A percentile compares a stretch with the other conserved stretches of the same genome.
Conservation (phyloP, 441 rosid genomes). For the Jatropha podagrica region DNA sequence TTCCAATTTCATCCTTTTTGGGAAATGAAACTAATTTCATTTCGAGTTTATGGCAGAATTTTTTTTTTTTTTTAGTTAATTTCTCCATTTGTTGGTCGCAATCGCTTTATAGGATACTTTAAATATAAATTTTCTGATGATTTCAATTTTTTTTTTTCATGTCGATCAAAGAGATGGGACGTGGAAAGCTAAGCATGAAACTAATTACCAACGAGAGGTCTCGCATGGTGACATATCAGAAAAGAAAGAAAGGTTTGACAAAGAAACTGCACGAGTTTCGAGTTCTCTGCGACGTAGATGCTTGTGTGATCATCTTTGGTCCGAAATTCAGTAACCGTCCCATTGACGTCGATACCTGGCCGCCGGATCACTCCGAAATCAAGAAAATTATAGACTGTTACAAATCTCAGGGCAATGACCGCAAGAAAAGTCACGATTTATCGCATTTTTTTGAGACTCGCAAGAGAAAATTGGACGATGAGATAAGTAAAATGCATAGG, state of each 20-base stretch:
- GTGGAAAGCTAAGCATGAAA: conserved; percentile 22
- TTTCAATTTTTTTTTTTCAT: too few relatives aligned
- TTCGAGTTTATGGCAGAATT: too few relatives aligned
- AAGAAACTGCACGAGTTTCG: conserved; percentile 25
- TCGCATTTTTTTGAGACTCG: conserved; percentile 18
- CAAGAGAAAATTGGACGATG: conserved; percentile 19
- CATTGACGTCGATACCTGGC: conserved; percentile 16
- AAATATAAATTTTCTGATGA: too few relatives aligned
- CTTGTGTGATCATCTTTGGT: conserved; percentile 21
- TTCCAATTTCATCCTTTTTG: too few relatives aligned
- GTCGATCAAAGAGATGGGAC: conserved; percentile 19
- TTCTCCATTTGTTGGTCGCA: too few relatives aligned
- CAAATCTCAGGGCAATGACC: background rate
- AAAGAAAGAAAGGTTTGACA: conserved; percentile 23
- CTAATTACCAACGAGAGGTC: conserved; percentile 24
- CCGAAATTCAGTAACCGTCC: conserved; percentile 13
- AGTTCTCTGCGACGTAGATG: conserved; percentile 25
- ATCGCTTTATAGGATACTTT: too few relatives aligned
- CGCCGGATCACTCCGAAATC: background rate
- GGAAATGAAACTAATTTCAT: too few relatives aligned
- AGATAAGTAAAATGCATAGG: conserved; percentile 10
- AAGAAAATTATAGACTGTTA: conserved; percentile 13
- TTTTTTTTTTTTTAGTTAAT: too few relatives aligned
- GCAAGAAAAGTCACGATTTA: conserved; percentile 23
- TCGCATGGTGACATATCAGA: conserved; percentile 22